Percentiles rank a stretch among this genome's conserved stretches.
These are phyloP conservation scores for Solanum microdontum DNA, from an alignment of 257 asterid genomes.

Conservation along the genomic window DNA sequence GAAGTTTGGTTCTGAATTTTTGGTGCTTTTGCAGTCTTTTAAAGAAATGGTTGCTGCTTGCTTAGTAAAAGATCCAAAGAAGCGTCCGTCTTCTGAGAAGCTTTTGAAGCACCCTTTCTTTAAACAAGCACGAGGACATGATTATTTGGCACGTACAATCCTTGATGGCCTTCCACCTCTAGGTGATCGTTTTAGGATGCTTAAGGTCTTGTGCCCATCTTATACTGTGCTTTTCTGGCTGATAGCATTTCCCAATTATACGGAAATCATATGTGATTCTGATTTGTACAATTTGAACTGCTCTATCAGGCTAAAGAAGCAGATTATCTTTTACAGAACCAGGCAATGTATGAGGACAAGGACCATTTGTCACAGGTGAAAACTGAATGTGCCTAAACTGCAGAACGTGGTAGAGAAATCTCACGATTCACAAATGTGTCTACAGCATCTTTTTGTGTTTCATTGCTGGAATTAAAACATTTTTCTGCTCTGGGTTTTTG, in stretches of 20 bases:
- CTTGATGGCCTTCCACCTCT: slow-evolving; percentile 71
- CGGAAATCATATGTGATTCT: not conserved
- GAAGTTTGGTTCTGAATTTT: slow-evolving; percentile 18
- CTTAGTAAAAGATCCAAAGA: slow-evolving; percentile 98
- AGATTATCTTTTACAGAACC: slow-evolving; percentile 68
- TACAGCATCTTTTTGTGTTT: not conserved
- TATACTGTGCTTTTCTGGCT: not conserved
- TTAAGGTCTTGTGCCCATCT: slow-evolving; percentile 76
- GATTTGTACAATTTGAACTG: slow-evolving; percentile 7
- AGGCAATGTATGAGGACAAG: slow-evolving; percentile 71
- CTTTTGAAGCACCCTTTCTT: slow-evolving; percentile 94
- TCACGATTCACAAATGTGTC: not conserved
- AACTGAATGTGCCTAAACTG: not conserved
- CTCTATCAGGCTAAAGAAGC: slow-evolving; percentile 85
- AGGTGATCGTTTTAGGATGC: slow-evolving; percentile 94
- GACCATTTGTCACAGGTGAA: slow-evolving; percentile 90
- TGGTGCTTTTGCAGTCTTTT: slow-evolving; percentile 57
- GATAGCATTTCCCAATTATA: not conserved
- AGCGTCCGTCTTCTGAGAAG: slow-evolving; percentile 92
- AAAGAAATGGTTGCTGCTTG: slow-evolving; percentile 94
- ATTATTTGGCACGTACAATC: slow-evolving; percentile 60
- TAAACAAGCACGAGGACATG: slow-evolving; percentile 56
- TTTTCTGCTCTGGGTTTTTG: not conserved
- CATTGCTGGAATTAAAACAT: not conserved
- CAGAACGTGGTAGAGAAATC: not conserved